Evolutionary conservation across 768 basidiomycete species (phyloP).

Genomic region (Tephrocybe sp.): DNA sequence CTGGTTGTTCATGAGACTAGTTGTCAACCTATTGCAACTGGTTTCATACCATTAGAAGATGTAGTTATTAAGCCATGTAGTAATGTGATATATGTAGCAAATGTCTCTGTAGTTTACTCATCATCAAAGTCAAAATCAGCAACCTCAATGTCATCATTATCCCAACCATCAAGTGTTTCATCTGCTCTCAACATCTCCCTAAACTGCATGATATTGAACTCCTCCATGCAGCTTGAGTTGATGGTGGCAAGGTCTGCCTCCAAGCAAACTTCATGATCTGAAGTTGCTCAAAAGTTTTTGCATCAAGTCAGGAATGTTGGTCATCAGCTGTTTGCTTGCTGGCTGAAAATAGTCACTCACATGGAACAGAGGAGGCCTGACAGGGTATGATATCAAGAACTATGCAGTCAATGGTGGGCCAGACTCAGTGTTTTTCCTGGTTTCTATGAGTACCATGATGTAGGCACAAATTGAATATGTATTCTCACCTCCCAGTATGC

Average conservation of each 20-base stretch:
- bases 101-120: too few species aligned
- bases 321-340: conserved; percentile 7
- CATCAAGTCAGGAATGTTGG: not conserved
- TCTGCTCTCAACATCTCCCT: not conserved
- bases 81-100: not conserved
- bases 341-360: conserved; percentile 18
- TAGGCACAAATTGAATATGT: too few species aligned
- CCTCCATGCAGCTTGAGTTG: conserved; percentile 5
- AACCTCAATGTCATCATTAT: not conserved
- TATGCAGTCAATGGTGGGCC: conserved; percentile 17
- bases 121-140: not conserved
- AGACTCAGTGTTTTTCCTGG: not conserved
- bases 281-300: conserved; percentile 6
- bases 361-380: conserved; percentile 22
- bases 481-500: conserved; percentile 18
- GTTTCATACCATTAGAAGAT: not conserved
- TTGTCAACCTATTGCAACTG: not conserved
- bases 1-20: not conserved
- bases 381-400: conserved; percentile 18
- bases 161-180: not conserved
- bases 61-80: not conserved
- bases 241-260: conserved; percentile 49
- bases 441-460: too few species aligned
- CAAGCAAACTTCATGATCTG: conserved; percentile 16
- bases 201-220: conserved; percentile 2